Conservation (phyloP, 2,329 filamentous ascomycete species). For the Ophiostoma piceae region DNA sequence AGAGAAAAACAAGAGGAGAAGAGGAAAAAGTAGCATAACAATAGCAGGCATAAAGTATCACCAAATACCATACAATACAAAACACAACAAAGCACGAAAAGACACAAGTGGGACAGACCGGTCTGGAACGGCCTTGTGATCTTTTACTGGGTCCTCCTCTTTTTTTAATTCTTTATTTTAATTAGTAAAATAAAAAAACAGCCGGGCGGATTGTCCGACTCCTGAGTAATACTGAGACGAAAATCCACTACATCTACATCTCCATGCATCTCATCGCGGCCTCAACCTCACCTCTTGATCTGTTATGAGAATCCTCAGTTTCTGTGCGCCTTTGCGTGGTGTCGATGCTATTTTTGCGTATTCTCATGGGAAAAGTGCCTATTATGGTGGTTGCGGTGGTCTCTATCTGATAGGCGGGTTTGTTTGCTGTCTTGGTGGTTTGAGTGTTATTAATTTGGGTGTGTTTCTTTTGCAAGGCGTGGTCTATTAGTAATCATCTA, state of each 20-base stretch:
- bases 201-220: not conserved
- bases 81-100: not conserved
- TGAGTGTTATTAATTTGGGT: not conserved
- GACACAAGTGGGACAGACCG: slow-evolving; percentile 11
- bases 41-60: not conserved
- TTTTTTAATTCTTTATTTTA: not conserved
- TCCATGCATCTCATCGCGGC: not conserved
- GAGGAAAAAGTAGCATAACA: not conserved
- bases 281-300: slow-evolving; percentile 9
- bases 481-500: not conserved
- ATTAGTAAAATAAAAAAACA: too few species aligned
- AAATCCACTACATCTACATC: not conserved
- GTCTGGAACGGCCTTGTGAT: slow-evolving; percentile 14
- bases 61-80: not conserved
- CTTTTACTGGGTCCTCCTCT: not conserved
- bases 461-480: not conserved
- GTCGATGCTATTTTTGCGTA: not conserved
- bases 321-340: not conserved
- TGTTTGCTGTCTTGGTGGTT: not conserved
- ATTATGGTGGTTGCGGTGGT: not conserved
- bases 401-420: not conserved
- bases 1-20: not conserved
- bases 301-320: not conserved
- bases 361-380: not conserved
- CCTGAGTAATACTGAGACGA: too few species aligned